Evolutionary conservation across 2,329 filamentous ascomycete species (phyloP).

Genomic region (Ophiostoma triangulosporum): DNA sequence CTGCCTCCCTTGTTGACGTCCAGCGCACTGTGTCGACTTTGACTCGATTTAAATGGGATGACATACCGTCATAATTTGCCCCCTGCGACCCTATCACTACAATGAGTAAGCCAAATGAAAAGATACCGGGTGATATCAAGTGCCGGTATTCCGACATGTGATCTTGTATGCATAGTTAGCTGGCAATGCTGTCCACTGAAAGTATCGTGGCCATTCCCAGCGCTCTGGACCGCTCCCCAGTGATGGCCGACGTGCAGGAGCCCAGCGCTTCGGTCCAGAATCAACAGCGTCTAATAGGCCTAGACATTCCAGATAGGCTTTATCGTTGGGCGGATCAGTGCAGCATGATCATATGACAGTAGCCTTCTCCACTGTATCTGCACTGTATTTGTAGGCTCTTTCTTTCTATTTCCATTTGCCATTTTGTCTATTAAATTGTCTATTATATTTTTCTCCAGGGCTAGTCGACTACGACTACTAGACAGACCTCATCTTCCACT

Average conservation of each 20-base stretch:
- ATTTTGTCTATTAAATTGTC: not conserved
- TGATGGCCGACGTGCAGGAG: not conserved
- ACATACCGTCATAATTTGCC: too few species aligned
- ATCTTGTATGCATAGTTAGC: too few species aligned
- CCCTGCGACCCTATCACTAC: too few species aligned
- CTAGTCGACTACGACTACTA: not conserved
- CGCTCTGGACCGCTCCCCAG: not conserved
- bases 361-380: not conserved
- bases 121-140: too few species aligned
- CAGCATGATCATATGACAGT: conserved; percentile 7
- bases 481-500: not conserved
- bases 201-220: not conserved
- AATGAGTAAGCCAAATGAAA: too few species aligned
- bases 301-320: not conserved
- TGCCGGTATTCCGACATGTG: too few species aligned
- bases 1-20: too few species aligned
- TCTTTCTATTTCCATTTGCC: not conserved
- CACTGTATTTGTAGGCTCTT: not conserved
- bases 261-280: not conserved
- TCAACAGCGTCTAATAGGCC: not conserved
- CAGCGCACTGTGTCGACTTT: too few species aligned
- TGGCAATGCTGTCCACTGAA: too few species aligned
- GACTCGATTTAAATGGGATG: too few species aligned
- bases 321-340: not conserved
- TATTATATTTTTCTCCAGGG: not conserved